Evolutionary conservation across 2,329 filamentous ascomycete genomes (phyloP), one percentile per base, ranked within the genome.

Genomic region (Domatiomyces catenatus): DNA sequence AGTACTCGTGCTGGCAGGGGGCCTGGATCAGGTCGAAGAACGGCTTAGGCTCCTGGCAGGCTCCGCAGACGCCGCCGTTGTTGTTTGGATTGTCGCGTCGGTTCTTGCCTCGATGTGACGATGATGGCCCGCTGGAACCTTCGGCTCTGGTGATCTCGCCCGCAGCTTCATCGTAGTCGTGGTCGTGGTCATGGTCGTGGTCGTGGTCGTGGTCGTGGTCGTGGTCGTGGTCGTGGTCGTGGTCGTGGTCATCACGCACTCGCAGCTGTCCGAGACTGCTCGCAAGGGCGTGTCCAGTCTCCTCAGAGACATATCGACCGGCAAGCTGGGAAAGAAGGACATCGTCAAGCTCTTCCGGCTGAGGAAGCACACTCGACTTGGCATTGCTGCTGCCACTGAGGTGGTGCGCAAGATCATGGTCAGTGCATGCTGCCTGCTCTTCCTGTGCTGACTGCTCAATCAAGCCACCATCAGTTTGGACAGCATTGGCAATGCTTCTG

Each of bases 1-100:
- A 81, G 60, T 79, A 81, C 2, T 68, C 57, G 54, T 81, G 74
- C 0, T 53, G 42, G 51, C 65, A 68, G 2, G 61, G 55, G 2
- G 60, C 55, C 15, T 58, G 52, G 1, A 56, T 50, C 3, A 64
- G 53, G 18, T 63, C 59, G 48, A 58, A 58, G 50, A 61, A 63
- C 7, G 57, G 56, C 22, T 59, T 60, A 19, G 57, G 51, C 20
- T 66, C 64, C 12, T 49, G 46, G 52, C 64, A 67, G 8, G 56
- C 58, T 12, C 60, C 50, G 47, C 63, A 65, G 4, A 6, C 22
- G 22, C 3, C 6, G 22, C 6, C 22, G 15, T 49, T 22, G 10
- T 17, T 18, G 8, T 20, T 28, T 2, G 22, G 22, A 6, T 24
- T 24, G 22, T 24, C 6, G 22, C 15, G 43, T 15, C 12, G 12